Conservation (phyloP, 2,329 filamentous ascomycete species). For the Xylariaceae sp. region DNA sequence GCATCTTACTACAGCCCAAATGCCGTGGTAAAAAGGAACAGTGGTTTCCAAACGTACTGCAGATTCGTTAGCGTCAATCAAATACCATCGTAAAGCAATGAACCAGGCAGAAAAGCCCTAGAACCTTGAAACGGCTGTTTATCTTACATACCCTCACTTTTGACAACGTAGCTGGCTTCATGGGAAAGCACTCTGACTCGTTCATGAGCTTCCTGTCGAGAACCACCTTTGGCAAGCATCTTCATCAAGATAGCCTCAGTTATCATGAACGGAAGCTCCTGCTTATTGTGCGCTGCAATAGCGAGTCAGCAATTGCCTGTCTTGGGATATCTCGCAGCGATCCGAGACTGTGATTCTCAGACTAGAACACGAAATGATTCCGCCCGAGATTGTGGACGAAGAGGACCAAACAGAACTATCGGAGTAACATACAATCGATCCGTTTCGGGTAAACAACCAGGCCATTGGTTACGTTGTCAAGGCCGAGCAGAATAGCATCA, state of each 20-base stretch:
- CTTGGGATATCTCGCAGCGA: too few species aligned
- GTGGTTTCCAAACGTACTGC: not conserved
- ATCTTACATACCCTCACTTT: constrained; percentile 40
- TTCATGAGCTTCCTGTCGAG: constrained; percentile 66
- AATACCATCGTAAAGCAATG: too few species aligned
- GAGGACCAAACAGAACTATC: not conserved
- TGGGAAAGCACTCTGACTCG: constrained; percentile 82
- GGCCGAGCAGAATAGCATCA: constrained; percentile 67
- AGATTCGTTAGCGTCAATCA: not conserved
- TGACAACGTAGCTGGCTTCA: constrained; percentile 67
- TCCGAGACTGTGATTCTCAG: too few species aligned
- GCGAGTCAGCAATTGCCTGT: not conserved
- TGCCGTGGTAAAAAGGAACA: too few species aligned
- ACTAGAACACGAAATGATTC: too few species aligned
- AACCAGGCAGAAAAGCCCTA: too few species aligned
- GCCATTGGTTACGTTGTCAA: constrained; percentile 69
- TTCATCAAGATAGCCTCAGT: constrained; percentile 45
- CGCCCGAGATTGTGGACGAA: too few species aligned
- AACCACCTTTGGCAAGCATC: constrained; percentile 32
- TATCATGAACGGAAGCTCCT: constrained; percentile 78
- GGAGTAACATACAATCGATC: constrained; percentile 56
- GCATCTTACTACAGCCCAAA: too few species aligned
- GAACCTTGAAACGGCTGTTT: too few species aligned
- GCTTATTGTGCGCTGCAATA: not conserved
- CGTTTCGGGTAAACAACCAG: constrained; percentile 78